A percentile compares a stretch with the other conserved stretches of the same genome.
phyloP scores from a whole-genome alignment of 257 asterid species.

The Solanum virginianum region DNA sequence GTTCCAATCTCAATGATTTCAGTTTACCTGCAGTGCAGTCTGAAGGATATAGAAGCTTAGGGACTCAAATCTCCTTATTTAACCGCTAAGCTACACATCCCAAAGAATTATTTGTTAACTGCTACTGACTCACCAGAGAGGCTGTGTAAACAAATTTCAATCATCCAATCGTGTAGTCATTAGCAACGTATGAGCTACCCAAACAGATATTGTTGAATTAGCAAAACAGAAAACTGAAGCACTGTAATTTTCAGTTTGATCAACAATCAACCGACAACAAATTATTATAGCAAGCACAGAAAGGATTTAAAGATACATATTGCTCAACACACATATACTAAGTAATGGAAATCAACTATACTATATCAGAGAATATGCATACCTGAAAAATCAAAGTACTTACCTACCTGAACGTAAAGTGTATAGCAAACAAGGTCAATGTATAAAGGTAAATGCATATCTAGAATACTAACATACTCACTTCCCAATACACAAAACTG shows the following conservation, averaged over 20 bases:
- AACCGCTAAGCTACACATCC: background rate
- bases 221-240: background rate
- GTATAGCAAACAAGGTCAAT: too few species aligned
- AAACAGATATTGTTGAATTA: background rate
- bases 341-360: background rate
- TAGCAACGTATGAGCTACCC: background rate
- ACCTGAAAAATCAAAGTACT: too few species aligned
- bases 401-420: too few species aligned
- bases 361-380: background rate
- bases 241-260: background rate
- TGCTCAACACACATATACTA: background rate
- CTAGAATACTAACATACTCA: too few species aligned
- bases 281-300: background rate
- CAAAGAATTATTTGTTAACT: background rate
- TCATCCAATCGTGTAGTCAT: background rate
- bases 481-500: too few species aligned
- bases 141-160: background rate
- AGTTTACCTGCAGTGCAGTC: background rate
- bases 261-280: background rate
- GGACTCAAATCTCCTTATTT: background rate
- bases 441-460: too few species aligned
- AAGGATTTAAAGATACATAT: background rate
- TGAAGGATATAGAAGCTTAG: background rate
- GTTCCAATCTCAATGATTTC: too few species aligned
- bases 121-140: background rate